Evolutionary conservation across 768 basidiomycete genomes (phyloP).

Genomic region (Phanerochaete carnosa): DNA sequence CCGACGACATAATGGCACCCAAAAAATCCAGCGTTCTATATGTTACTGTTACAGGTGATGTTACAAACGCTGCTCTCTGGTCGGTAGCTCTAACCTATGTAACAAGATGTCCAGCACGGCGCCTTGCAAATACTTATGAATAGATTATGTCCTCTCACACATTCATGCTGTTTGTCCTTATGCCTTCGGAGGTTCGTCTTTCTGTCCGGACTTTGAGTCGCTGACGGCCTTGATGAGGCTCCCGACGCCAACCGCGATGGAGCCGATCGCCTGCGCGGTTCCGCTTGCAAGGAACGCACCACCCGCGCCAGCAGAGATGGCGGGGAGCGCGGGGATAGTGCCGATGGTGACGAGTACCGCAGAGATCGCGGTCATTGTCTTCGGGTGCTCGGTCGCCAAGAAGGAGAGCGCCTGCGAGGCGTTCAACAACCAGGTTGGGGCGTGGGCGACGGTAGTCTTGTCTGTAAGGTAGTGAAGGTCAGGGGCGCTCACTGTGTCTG

Average conservation of each 20-base stretch:
- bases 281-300: slow-evolving; percentile 71
- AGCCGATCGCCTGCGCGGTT: slow-evolving; percentile 75
- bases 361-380: slow-evolving; percentile 68
- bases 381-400: slow-evolving; percentile 73
- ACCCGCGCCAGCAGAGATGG: slow-evolving; percentile 63
- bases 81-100: not conserved
- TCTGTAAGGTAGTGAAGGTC: slow-evolving; percentile 18
- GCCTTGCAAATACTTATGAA: not conserved
- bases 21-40: too few species aligned
- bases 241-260: slow-evolving; percentile 74
- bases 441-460: slow-evolving; percentile 49
- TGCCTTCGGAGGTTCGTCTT: slow-evolving; percentile 1
- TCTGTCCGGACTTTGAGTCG: not conserved
- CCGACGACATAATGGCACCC: too few species aligned
- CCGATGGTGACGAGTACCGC: slow-evolving; percentile 80
- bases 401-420: slow-evolving; percentile 74
- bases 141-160: not conserved
- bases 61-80: too few species aligned
- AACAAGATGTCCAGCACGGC: not conserved
- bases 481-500: not conserved
- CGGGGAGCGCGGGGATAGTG: slow-evolving; percentile 69
- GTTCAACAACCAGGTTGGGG: slow-evolving; percentile 74
- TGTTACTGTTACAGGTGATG: too few species aligned
- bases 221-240: slow-evolving; percentile 44
- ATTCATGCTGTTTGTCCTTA: not conserved